phyloP scores from a whole-genome alignment of 345 rosid genomes.

The Sonneratia alba region DNA sequence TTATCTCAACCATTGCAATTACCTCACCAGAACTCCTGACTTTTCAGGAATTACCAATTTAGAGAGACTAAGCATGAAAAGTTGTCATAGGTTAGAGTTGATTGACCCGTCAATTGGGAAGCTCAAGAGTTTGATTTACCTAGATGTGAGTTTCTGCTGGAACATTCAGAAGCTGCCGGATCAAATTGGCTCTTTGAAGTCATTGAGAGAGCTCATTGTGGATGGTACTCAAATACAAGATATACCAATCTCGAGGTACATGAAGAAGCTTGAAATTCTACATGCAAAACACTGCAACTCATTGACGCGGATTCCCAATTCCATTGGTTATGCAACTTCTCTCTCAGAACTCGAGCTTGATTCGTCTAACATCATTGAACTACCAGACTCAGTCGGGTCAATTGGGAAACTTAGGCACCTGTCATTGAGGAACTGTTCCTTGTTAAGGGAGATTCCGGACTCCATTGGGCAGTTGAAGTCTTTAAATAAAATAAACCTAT shows the following conservation, averaged over 20 bases:
- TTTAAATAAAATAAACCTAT: neutral
- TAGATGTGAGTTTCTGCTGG: neutral
- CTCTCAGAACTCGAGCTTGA: neutral
- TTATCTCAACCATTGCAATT: slow-evolving; percentile 3
- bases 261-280: neutral
- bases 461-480: neutral
- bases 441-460: neutral
- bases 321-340: neutral
- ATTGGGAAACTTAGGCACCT: neutral
- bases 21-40: slow-evolving; percentile 4
- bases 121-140: neutral
- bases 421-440: neutral
- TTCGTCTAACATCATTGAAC: neutral
- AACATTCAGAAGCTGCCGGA: slow-evolving; percentile 3
- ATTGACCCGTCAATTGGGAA: neutral
- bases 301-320: neutral
- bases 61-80: neutral
- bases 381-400: neutral
- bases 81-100: neutral
- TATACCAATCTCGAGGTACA: neutral
- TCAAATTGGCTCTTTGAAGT: neutral
- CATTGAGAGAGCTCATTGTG: neutral
- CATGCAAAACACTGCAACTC: neutral
- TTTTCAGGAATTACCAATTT: neutral
- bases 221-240: slow-evolving; percentile 3